These are phyloP conservation scores for Pulveroboletus ravenelii DNA, from an alignment of 768 basidiomycete genomes.

Conservation along the genomic window DNA sequence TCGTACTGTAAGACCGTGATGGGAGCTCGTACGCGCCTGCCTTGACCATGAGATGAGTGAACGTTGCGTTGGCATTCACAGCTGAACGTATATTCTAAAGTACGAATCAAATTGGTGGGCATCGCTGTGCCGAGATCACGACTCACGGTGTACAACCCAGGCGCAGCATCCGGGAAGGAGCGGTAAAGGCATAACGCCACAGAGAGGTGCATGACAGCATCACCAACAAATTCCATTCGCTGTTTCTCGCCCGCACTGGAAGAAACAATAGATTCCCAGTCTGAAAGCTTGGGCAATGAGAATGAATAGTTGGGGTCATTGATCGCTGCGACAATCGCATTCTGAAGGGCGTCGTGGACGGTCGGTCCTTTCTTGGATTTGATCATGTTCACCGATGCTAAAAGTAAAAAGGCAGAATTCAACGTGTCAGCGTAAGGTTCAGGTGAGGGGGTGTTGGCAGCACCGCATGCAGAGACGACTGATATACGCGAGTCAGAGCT, in stretches of 20 bases:
- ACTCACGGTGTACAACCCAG: slow-evolving; percentile 35
- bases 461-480: no score
- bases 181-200: slow-evolving; percentile 38
- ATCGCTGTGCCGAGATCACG: background rate
- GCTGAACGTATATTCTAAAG: slow-evolving; percentile 22
- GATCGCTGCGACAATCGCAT: slow-evolving; percentile 21
- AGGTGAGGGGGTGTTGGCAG: no score
- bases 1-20: slow-evolving; percentile 23
- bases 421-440: no score
- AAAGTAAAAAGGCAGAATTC: no score
- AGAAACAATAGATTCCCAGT: slow-evolving; percentile 28
- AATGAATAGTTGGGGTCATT: slow-evolving; percentile 27
- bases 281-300: slow-evolving; percentile 23
- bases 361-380: slow-evolving; percentile 15
- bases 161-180: slow-evolving; percentile 29
- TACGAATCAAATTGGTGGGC: background rate
- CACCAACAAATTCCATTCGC: slow-evolving; percentile 45
- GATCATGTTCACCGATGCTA: slow-evolving; percentile 8
- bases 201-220: slow-evolving; percentile 41
- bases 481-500: no score
- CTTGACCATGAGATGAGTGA: slow-evolving; percentile 36
- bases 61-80: slow-evolving; percentile 34
- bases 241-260: slow-evolving; percentile 32
- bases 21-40: slow-evolving; percentile 25
- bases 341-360: slow-evolving; percentile 19